Base-by-base conservation (phyloP, 2,329 filamentous ascomycete species). In the Xylaria sp. region DNA sequence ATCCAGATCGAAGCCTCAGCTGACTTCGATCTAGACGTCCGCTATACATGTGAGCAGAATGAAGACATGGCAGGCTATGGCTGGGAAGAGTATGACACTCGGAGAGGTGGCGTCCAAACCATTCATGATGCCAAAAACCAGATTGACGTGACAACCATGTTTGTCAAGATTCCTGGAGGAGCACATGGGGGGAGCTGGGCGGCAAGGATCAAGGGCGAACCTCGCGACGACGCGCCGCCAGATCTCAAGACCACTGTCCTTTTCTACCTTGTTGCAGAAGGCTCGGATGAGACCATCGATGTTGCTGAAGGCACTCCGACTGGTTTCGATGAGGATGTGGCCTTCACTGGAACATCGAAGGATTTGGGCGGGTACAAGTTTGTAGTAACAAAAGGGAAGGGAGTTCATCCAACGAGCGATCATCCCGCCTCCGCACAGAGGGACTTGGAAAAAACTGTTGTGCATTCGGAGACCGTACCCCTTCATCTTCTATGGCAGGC, bases 41-140 rank as follows among this genome's bases (percentile, higher is more conserved):
- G 96, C 71, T 94, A 97, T 79, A 97, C 96, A 0, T 99, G 96
- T 81, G 96, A 98, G 79, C 96, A 99, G 79, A 88, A 96, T 78
- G 93, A 96, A 78, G 92, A 92, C 71, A 97, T 99, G 86, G 91
- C 89, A 54, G 95, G 95, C 63, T 99, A 99, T 79, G 96, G 96
- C 69, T 99, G 96, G 96, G 94, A 98, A 75, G 93, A 97, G 78
- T 99, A 96, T 79, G 96, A 99, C 80, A 90, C 94, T 25, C 87
- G 96, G 65, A 91, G 86, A 63, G 96, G 96, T 69, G 96, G 96
- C 63, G 85, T 92, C 25, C 93, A 99, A 80, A 92, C 92, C 0
- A 95, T 99, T 66, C 93, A 96, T 76, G 96, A 99, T 78, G 89
- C 90, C 61, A 91, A 88, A 55, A 99, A 99, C 80, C 87, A 87